Base-by-base conservation (phyloP, 2,329 filamentous ascomycete species). In the Colletotrichum coccodes region DNA sequence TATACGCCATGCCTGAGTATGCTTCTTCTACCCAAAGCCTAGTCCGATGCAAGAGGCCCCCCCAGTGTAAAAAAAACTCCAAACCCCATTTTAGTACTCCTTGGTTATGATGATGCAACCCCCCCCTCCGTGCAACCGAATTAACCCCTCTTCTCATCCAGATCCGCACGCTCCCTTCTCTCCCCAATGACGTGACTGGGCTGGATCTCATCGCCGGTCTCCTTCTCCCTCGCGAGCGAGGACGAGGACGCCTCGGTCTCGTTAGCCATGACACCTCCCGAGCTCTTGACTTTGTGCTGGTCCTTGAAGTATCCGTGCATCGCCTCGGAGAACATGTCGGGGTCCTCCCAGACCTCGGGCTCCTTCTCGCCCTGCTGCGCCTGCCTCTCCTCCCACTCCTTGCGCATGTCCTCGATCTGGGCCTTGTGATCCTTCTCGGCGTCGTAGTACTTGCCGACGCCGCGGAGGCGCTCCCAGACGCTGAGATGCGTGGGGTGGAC, bases 401-500 rank as follows among this genome's bases (percentile, higher is more conserved):
- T 77, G 58, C 88, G 85, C 88, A 97, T 92, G 78, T 98, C 95
- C 74, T 91, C 87, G 71, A 98, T 92, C 86, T 94, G 95, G 78
- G 91, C 86, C 83, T 92, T 88, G 83, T 92, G 94, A 85, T 98
- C 95, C 58, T 91, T 83, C 71, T 93, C 90, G 8, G 94, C 90
- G 79, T 98, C 85, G 84, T 98, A 98, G 77, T 88, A 79, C 85
- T 96, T 97, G 79, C 91, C 90, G 21, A 92, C 87, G 59, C 94
- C 94, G 62, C 89, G 87, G 71, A 93, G 80, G 70, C 94, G 91
- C 86, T 98, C 95, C 92, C 94, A 98, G 59, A 95, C 79, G 7
- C 92, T 95, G 71, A 98, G 84, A 78, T 98, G 95, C 79, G 92
- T 89, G 54, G 94, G 92, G 85, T 98, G 94, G 68, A 98, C 90